A percentile compares a stretch with the other conserved stretches of the same genome.
phyloP scores from a whole-genome alignment of 768 basidiomycete genomes.

The Boletus sp. region DNA sequence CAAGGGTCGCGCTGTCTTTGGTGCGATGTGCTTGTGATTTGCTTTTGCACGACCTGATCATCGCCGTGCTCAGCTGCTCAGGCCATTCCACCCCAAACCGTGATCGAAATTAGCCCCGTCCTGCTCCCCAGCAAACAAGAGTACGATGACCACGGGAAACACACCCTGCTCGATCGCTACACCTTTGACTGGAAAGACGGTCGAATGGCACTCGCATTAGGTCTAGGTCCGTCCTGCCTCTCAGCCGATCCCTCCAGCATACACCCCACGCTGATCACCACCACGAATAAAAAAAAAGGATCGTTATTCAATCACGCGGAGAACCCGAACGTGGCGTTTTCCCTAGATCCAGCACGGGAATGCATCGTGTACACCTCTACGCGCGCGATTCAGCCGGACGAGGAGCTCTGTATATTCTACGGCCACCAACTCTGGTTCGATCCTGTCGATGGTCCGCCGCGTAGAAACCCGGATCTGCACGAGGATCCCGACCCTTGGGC shows the following conservation, averaged over 20 bases:
- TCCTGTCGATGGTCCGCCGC: constrained; percentile 29
- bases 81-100: constrained; percentile 46
- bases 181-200: constrained; percentile 75
- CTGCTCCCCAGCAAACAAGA: constrained; percentile 70
- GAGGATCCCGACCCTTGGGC: constrained; percentile 5
- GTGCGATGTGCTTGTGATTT: constrained; percentile 32
- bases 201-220: constrained; percentile 73
- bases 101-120: constrained; percentile 85
- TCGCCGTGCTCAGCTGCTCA: constrained; percentile 32
- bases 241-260: not conserved
- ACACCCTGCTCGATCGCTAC: constrained; percentile 71
- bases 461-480: not conserved
- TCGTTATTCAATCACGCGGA: constrained; percentile 80
- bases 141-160: constrained; percentile 58
- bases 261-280: not conserved
- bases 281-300: constrained; percentile 44
- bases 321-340: constrained; percentile 66
- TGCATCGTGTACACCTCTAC: constrained; percentile 62
- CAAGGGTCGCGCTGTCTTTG: constrained; percentile 65
- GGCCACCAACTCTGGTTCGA: constrained; percentile 65
- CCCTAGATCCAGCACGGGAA: constrained; percentile 48
- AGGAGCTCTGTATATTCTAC: constrained; percentile 81
- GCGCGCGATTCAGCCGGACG: constrained; percentile 49
- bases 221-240: constrained; percentile 53
- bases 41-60: not conserved